Evolutionary conservation across 2,329 filamentous ascomycete genomes (phyloP).

Genomic region (Talaromyces pinophilus): DNA sequence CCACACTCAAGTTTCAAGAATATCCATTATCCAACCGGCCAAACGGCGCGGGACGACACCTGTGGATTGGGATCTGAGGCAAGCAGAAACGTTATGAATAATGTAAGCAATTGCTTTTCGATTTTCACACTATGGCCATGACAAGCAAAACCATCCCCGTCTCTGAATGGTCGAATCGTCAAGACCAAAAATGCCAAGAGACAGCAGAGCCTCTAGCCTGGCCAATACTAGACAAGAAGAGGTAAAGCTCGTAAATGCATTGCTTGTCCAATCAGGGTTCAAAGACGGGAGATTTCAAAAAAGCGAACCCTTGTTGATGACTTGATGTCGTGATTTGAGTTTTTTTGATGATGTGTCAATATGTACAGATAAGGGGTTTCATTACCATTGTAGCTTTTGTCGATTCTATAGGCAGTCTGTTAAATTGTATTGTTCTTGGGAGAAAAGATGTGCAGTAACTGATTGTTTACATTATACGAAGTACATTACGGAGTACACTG

Average conservation of each 20-base stretch:
- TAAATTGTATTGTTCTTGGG: neutral
- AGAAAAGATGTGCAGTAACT: neutral
- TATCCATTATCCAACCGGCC: neutral
- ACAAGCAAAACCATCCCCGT: neutral
- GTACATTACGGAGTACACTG: neutral
- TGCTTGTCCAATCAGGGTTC: neutral
- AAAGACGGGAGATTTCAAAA: neutral
- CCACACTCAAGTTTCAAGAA: neutral
- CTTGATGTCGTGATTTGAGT: slow-evolving; percentile 4
- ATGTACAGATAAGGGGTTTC: neutral
- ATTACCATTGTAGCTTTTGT: neutral
- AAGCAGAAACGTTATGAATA: neutral
- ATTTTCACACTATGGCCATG: neutral
- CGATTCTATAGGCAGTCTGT: neutral
- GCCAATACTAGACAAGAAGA: slow-evolving; percentile 3
- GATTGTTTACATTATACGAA: neutral
- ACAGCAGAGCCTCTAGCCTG: neutral
- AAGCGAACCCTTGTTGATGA: neutral
- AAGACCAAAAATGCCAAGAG: neutral
- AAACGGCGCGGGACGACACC: neutral
- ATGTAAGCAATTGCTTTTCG: neutral
- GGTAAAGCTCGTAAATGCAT: neutral
- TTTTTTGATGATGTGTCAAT: slow-evolving; percentile 10
- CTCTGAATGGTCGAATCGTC: neutral
- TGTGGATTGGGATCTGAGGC: neutral